A percentile compares a stretch with the other conserved stretches of the same genome.
Conservation (phyloP, 805 yeast genomes). For the Blastobotrys peoriensis region DNA sequence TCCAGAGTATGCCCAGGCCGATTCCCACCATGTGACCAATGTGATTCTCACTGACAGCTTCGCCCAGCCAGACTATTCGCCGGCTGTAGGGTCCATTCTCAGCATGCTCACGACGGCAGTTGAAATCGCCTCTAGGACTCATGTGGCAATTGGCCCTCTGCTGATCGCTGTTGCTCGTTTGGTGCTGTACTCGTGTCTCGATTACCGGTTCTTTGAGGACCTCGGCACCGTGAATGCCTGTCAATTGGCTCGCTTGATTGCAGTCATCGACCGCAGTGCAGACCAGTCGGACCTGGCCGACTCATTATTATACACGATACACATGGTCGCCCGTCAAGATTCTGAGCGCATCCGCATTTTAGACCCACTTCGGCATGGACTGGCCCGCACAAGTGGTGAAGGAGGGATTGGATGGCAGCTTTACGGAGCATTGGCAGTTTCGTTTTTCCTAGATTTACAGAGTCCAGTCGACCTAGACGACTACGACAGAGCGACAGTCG, state of each 20-base stretch:
- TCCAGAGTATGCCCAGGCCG: background rate
- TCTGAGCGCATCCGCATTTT: background rate
- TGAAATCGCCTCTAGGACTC: background rate
- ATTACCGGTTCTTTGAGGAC: background rate
- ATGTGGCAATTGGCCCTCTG: background rate
- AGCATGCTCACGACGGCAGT: background rate
- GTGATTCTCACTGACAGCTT: background rate
- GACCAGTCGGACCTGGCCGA: background rate
- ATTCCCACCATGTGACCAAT: background rate
- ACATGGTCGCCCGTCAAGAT: background rate
- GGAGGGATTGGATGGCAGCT: background rate
- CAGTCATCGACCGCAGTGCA: background rate
- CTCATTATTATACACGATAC: background rate
- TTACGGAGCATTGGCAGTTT: background rate
- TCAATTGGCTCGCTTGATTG: background rate
- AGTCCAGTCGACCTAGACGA: background rate
- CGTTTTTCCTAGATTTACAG: background rate
- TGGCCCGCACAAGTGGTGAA: background rate
- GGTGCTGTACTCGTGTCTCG: background rate
- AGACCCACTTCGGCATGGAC: background rate
- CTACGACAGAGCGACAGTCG: background rate
- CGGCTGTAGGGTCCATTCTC: background rate
- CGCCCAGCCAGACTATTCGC: background rate
- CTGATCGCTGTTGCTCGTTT: background rate
- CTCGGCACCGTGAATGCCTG: background rate